Conservation (phyloP, 306 rosid species). For the Cucurbita moschata region DNA sequence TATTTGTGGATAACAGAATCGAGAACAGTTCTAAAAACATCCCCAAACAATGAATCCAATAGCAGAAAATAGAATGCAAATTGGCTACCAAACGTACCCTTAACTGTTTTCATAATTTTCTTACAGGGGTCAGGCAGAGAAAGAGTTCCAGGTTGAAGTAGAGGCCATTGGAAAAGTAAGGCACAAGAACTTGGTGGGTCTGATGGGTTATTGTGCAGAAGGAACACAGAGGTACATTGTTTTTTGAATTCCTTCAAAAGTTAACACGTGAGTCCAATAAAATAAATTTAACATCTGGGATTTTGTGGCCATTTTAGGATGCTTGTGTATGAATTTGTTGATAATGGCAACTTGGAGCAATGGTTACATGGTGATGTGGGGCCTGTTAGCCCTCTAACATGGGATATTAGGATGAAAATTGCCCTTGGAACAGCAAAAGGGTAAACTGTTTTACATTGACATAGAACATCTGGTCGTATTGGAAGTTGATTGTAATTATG, state of each 20-base stretch:
- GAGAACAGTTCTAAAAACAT: too few species aligned
- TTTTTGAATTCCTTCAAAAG: constrained; percentile 3
- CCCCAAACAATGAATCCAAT: too few species aligned
- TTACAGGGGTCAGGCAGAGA: constrained; percentile 88
- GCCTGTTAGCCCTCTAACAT: constrained; percentile 73
- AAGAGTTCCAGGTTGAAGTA: constrained; percentile 92
- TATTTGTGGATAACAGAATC: too few species aligned
- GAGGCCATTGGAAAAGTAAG: constrained; percentile 98
- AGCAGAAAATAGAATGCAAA: neutral
- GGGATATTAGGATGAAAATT: constrained; percentile 82
- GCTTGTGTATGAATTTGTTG: constrained; percentile 86
- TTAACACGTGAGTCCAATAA: neutral
- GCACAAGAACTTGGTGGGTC: constrained; percentile 91
- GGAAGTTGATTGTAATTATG: neutral
- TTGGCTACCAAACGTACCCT: neutral
- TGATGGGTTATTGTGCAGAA: constrained; percentile 87
- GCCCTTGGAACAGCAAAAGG: constrained; percentile 90
- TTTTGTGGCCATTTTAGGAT: constrained; percentile 36
- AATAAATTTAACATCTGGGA: neutral
- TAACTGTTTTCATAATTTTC: neutral
- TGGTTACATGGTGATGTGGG: constrained; percentile 98
- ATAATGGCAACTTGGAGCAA: constrained; percentile 94
- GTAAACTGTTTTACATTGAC: constrained; percentile 22
- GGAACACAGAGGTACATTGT: constrained; percentile 60
- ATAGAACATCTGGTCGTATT: neutral